These are phyloP conservation scores for Coemansia sp. DNA, from an alignment of 192 early-diverging fungal species.

Conservation along the genomic window DNA sequence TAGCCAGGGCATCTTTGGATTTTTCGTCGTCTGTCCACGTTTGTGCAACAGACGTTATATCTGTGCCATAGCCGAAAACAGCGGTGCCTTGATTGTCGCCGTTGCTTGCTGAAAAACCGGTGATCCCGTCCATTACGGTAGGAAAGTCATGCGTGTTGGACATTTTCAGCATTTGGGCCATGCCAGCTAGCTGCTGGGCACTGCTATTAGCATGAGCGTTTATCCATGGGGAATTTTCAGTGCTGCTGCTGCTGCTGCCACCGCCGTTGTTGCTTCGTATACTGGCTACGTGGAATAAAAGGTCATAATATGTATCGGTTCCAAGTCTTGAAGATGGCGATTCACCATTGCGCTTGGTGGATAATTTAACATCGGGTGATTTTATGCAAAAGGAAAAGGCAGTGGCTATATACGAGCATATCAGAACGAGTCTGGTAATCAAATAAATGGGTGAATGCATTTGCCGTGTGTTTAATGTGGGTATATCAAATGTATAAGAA, in stretches of 20 bases:
- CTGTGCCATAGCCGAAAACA: slow-evolving; percentile 1
- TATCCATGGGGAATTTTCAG: neutral
- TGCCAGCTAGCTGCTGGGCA: slow-evolving; percentile 2
- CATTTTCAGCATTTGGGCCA: neutral
- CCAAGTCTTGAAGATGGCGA: too few species aligned
- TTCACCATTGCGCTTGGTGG: too few species aligned
- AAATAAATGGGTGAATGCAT: too few species aligned
- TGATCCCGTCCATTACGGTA: neutral
- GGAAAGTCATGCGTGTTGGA: neutral
- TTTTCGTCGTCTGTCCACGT: neutral
- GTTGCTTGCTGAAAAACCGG: too few species aligned
- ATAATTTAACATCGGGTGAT: too few species aligned
- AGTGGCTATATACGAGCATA: too few species aligned
- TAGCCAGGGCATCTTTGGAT: neutral
- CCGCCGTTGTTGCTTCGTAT: slow-evolving; percentile 5
- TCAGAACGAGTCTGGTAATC: too few species aligned
- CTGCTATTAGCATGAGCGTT: neutral
- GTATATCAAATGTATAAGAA: too few species aligned
- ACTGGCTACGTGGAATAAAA: neutral
- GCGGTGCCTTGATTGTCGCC: neutral
- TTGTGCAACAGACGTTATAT: slow-evolving; percentile 1
- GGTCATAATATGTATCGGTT: slow-evolving; percentile 12
- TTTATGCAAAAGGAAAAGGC: too few species aligned
- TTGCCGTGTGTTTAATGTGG: too few species aligned
- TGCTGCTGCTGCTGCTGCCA: too few species aligned